These are phyloP conservation scores for Arachis monticola DNA, from an alignment of 331 rosid genomes.

Conservation along the genomic window DNA sequence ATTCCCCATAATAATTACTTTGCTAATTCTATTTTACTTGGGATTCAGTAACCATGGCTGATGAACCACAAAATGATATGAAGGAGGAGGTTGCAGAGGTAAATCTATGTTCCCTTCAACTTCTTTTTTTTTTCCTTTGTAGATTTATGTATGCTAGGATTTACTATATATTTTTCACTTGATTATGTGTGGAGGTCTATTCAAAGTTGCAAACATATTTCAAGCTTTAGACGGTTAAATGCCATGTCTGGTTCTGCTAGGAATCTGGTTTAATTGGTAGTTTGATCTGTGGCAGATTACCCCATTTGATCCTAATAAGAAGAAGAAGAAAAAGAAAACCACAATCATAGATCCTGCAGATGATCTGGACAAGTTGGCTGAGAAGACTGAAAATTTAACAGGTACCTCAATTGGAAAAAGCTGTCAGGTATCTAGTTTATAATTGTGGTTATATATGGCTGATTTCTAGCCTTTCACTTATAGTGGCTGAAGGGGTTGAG, in stretches of 20 bases:
- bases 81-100: constrained; percentile 71
- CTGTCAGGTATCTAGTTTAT: background rate
- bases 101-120: constrained; percentile 32
- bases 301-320: constrained; percentile 84
- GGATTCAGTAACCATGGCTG: constrained; percentile 59
- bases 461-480: constrained; percentile 38
- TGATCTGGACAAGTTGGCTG: constrained; percentile 71
- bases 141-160: background rate
- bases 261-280: background rate
- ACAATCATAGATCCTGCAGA: constrained; percentile 53
- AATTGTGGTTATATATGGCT: constrained; percentile 10
- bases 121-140: background rate
- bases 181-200: background rate
- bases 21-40: background rate
- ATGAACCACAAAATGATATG: constrained; percentile 55
- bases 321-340: constrained; percentile 70
- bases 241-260: background rate
- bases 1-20: background rate
- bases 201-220: background rate
- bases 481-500: constrained; percentile 81
- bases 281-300: constrained; percentile 53
- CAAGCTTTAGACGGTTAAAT: background rate
- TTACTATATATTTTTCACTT: background rate
- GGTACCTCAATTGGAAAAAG: constrained; percentile 46
- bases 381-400: constrained; percentile 65